These are phyloP conservation scores for Ramaria rubella DNA, from an alignment of 768 basidiomycete species.

Conservation along the genomic window DNA sequence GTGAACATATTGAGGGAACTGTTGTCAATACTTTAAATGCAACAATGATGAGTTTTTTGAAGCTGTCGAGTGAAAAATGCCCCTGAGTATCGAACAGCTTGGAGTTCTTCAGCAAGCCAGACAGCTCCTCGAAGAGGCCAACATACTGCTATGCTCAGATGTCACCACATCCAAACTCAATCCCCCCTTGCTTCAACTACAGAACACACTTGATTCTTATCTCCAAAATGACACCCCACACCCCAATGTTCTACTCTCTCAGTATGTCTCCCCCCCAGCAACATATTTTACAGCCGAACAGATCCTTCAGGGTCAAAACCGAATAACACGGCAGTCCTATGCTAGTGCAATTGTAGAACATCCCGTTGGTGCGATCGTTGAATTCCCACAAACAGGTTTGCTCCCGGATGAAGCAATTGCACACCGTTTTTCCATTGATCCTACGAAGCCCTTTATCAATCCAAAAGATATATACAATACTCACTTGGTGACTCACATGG, in stretches of 20 bases:
- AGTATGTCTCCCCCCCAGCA: not conserved
- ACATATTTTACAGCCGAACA: not conserved
- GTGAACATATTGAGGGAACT: no score
- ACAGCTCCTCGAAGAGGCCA: not conserved
- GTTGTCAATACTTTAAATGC: no score
- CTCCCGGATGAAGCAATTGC: not conserved
- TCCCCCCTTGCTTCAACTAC: not conserved
- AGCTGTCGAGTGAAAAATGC: no score
- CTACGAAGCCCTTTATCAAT: not conserved
- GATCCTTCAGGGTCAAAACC: not conserved
- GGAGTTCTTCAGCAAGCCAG: not conserved
- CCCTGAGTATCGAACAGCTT: not conserved
- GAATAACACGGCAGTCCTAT: not conserved
- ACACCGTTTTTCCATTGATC: not conserved
- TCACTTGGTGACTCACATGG: not conserved
- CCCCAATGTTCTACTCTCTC: not conserved
- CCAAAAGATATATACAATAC: constrained; percentile 4
- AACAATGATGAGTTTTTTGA: no score
- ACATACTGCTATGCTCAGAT: not conserved
- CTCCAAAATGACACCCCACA: not conserved
- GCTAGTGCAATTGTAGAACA: constrained; percentile 1
- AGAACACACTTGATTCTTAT: not conserved
- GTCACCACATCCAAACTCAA: not conserved
- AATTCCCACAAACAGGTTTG: constrained; percentile 5
- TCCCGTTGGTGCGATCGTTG: constrained; percentile 3